Evolutionary conservation across 192 early-diverging fungal genomes (phyloP), one percentile per base, ranked within the genome.

Genomic region (Helicostylum pulchrum): DNA sequence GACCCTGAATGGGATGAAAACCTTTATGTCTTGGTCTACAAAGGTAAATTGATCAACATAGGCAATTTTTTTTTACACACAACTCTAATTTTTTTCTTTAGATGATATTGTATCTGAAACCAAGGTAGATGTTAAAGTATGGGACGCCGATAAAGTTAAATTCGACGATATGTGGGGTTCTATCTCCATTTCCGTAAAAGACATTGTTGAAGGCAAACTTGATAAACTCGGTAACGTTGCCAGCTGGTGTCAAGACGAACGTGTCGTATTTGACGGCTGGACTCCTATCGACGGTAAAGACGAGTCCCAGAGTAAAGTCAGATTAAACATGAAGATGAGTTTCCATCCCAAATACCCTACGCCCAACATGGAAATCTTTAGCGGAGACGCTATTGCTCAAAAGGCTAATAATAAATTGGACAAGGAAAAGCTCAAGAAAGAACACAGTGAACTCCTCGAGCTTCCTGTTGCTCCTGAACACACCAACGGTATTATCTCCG

Each of bases 111-210:
- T 62, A 19, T 54, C 44, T 1, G 70, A 72, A 0, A 72, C 56
- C 19, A 46, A 36, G 14, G 57, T 72, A 1, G 64, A 72, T 61
- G n/a, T 72, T 0, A 72, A 65, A 39, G 64, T 72, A 23, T 72
- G 70, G 70, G 70, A 72, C 44, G 70, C 70, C 8, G 70, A 72
- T 36, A 72, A 72, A 39, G 44, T 72, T 6, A 66, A 65, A 23
- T 54, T 62, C 30, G 70, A 66, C 8, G 58, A 66, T 11, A n/a
- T 62, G 11, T 72, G 70, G 70, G 70, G 70, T 1, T 50, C 59
- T 2, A 15, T 72, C 34, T 61, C 57, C 14, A 54, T 65, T 15
- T 30, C 64, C 7, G 70, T 66, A 14, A 72, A 62, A 23, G 64
- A 72, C 23, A 53, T 66, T 15, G 64, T 66, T 2, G 10, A 53